Evolutionary conservation across 2,329 filamentous ascomycete species (phyloP), one percentile per base, ranked within the genome.

Genomic region (Aspergillus eucalypticola): DNA sequence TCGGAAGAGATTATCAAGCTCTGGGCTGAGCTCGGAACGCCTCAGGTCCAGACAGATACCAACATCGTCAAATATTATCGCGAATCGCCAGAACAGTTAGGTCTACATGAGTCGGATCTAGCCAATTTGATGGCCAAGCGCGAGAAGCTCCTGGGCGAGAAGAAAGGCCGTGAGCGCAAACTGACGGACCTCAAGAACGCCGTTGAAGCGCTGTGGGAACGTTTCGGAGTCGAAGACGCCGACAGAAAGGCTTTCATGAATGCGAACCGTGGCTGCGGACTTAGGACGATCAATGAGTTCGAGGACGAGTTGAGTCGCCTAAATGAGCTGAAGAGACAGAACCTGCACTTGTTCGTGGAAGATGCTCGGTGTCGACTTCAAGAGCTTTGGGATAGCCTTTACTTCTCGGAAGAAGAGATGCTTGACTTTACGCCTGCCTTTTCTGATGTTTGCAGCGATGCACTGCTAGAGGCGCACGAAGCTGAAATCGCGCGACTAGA

Each of bases 361-460:
- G 95, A 99, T 79, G 90, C 94, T 19, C 86, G 96, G 42, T 90
- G 88, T 78, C 91, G 91, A 73, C 84, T 99, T 10, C 94, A 98
- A 75, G 93, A 96, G 71, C 86, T 99, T 0, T 99, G 96, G 95
- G 95, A 99, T 73, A 83, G 87, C 0, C 81, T 99, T 1, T 98
- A 95, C 80, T 93, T 96, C 72, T 96, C 91, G 0, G 95, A 99
- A 73, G 95, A 99, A 71, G 95, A 99, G 79, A 98, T 98, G 93
- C 86, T 98, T 59, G 93, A 97, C 67, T 99, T 99, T 69, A 95
- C 93, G 0, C 95, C 96, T 0, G 95, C 93, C 44, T 98, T 98
- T 74, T 96, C 92, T 10, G 95, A 98, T 73, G 94, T 97, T 19
- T 97, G 96, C 78, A 97, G 92, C 69, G 95, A 99, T 74, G 95